Evolutionary conservation across 2,329 filamentous ascomycete genomes (phyloP), one percentile per base, ranked within the genome.

Genomic region (Orbilia brochopaga): DNA sequence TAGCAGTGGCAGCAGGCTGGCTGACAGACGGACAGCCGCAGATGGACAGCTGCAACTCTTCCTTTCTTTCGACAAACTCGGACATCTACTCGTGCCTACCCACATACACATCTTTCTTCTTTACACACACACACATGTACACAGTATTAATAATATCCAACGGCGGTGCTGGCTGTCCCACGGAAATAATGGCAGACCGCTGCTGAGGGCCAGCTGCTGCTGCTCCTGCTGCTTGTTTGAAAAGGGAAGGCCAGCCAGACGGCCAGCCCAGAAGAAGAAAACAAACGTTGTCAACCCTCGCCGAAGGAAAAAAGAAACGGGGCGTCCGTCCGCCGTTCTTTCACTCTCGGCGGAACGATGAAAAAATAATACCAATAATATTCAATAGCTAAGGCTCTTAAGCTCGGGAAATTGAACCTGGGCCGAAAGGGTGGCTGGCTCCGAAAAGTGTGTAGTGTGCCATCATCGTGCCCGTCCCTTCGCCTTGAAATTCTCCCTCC

Each of bases 341-440:
- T 42, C 13, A 13, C 13, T 13, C 13, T 15, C 11, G 5, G 13
- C 11, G 13, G 37, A 5, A 15, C 3, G 13, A 42, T 4, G n/a
- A 42, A 6, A 15, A 42, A 42, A 42, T 15, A 42, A 42, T n/a
- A n/a, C n/a, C n/a, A n/a, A n/a, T n/a, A n/a, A n/a, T n/a, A n/a
- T n/a, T n/a, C n/a, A n/a, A n/a, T 15, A 15, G 27, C 50, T 58
- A 40, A 23, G 58, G 46, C 48, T 37, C 53, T 48, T 46, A 53
- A 35, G 35, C 52, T 67, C 56, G 63, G 63, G 65, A 69, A 69
- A 69, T 69, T 69, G 65, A 54, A 8, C 37, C 65, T 63, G 44
- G 40, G 56, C 53, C 65, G 58, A 53, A 69, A 53, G 63, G 65
- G 58, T 69, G 65, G 65, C 58, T 69, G 65, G 37, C 37, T 17